A percentile compares a stretch with the other conserved stretches of the same genome.
Conservation (phyloP, 352 stramenopile species). For the Phytophthora foliorum region DNA sequence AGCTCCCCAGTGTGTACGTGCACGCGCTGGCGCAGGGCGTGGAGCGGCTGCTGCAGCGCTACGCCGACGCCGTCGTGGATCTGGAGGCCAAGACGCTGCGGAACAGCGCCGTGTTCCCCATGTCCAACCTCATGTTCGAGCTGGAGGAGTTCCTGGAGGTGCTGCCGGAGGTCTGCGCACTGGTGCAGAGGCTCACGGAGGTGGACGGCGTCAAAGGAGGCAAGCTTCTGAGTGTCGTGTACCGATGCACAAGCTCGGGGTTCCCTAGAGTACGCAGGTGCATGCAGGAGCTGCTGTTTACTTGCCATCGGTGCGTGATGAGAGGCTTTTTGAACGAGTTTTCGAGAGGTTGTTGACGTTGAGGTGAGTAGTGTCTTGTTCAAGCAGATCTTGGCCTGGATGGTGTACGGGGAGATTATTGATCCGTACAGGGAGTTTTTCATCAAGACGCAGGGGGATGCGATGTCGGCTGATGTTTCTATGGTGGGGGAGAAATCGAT, state of each 20-base stretch:
- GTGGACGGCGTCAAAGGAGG: conserved; percentile 43
- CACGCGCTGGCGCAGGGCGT: conserved; percentile 68
- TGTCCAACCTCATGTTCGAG: conserved; percentile 76
- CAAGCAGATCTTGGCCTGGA: conserved; percentile 88
- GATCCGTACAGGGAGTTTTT: conserved; percentile 86
- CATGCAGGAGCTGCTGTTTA: conserved; percentile 66
- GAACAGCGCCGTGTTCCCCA: conserved; percentile 54
- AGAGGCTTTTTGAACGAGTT: conserved; percentile 1
- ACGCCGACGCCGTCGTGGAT: conserved; percentile 58
- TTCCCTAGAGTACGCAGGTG: conserved; percentile 65
- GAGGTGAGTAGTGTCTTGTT: conserved; percentile 60
- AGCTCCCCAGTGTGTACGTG: conserved; percentile 62
- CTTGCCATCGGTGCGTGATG: conserved; percentile 58
- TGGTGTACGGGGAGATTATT: conserved; percentile 74
- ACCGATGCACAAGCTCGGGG: conserved; percentile 55
- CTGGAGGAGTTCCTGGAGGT: conserved; percentile 71
- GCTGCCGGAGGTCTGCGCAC: conserved; percentile 61
- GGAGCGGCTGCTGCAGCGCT: conserved; percentile 59
- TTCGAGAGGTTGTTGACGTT: conserved; percentile 8
- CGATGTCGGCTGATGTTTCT: background rate
- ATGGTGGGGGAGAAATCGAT: background rate
- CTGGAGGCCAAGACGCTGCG: conserved; percentile 68
- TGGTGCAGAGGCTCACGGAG: conserved; percentile 52
- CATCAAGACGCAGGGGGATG: conserved; percentile 45
- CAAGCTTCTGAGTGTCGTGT: conserved; percentile 51